These are phyloP conservation scores for Telopea speciosissima DNA, from an alignment of 177 flowering plant species.

Conservation along the genomic window DNA sequence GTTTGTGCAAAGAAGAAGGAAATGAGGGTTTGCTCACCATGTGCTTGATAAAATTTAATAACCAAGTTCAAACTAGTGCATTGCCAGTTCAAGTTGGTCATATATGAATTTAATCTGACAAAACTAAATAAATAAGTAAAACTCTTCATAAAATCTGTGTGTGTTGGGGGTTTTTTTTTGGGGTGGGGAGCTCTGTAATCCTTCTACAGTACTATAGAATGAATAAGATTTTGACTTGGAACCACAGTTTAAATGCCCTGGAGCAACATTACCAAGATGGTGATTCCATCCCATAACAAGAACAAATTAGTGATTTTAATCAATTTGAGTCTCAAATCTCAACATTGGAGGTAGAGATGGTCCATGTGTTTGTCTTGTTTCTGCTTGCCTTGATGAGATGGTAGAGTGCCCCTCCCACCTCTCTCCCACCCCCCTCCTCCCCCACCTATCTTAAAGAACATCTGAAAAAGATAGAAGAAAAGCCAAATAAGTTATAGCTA, in stretches of 20 bases:
- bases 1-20: not conserved
- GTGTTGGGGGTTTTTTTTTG: no score
- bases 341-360: not conserved
- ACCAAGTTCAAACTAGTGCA: not conserved
- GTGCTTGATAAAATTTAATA: constrained; percentile 2
- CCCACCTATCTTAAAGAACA: constrained; percentile 1
- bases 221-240: not conserved
- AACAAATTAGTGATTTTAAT: not conserved
- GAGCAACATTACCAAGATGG: not conserved
- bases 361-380: not conserved
- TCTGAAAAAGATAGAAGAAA: not conserved
- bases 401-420: no score
- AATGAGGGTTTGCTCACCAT: constrained; percentile 4
- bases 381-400: not conserved
- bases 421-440: not conserved
- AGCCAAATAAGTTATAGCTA: constrained; percentile 9
- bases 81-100: not conserved
- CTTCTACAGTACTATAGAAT: not conserved
- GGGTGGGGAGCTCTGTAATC: not conserved
- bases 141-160: not conserved
- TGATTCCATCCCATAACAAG: not conserved
- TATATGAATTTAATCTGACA: not conserved
- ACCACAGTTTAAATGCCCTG: not conserved
- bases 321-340: constrained; percentile 2
- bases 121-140: not conserved